Conservation (phyloP, 2,329 filamentous ascomycete genomes). For the Pseudogymnoascus sp. region DNA sequence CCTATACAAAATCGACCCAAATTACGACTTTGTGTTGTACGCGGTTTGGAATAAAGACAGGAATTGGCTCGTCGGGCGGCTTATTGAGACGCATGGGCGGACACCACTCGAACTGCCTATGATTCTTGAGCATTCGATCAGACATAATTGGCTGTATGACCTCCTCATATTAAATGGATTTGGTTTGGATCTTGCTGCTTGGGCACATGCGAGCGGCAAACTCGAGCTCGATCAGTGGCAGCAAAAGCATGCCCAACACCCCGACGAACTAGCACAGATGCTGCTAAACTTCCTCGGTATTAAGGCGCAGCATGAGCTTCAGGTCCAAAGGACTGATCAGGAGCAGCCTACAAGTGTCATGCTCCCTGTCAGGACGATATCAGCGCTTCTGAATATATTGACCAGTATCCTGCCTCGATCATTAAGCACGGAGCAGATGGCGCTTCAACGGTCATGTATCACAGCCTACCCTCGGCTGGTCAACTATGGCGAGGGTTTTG, state of each 20-base stretch:
- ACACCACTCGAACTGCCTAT: constrained; percentile 60
- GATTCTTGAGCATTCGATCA: constrained; percentile 72
- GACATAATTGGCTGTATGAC: constrained; percentile 77
- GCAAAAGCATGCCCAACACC: constrained; percentile 59
- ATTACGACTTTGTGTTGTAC: constrained; percentile 83
- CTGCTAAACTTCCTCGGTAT: constrained; percentile 75
- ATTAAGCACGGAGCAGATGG: constrained; percentile 61
- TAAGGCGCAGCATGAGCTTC: constrained; percentile 74
- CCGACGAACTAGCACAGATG: constrained; percentile 59
- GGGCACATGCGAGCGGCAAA: constrained; percentile 73
- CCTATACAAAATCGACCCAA: constrained; percentile 66
- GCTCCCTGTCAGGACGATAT: constrained; percentile 78
- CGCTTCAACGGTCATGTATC: constrained; percentile 79
- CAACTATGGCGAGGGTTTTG: constrained; percentile 89
- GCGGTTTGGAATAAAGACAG: constrained; percentile 88
- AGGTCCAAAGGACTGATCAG: constrained; percentile 63
- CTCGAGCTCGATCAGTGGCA: constrained; percentile 79
- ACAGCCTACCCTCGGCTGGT: constrained; percentile 89
- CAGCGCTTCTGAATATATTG: constrained; percentile 70
- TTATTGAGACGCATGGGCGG: constrained; percentile 68
- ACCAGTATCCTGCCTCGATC: constrained; percentile 59
- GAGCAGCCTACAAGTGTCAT: constrained; percentile 61
- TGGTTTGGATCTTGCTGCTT: constrained; percentile 76
- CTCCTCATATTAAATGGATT: constrained; percentile 62
- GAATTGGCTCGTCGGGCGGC: constrained; percentile 72